Percentiles rank a stretch among this genome's conserved stretches.
phyloP scores from a whole-genome alignment of 805 yeast genomes.

The Blastobotrys attinorum region DNA sequence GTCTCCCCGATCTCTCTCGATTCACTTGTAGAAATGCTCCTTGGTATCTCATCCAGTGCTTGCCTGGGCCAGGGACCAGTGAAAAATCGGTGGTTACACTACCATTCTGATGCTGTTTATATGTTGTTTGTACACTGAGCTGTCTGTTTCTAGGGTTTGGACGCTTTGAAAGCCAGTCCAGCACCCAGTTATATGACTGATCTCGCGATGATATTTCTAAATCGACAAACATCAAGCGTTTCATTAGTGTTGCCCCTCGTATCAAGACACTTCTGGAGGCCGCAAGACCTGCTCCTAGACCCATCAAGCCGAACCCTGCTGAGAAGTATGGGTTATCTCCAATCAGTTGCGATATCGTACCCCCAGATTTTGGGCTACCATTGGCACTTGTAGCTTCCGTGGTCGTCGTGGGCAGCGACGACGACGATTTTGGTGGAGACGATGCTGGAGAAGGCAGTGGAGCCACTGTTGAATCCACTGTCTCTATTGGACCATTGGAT shows the following conservation, averaged over 20 bases:
- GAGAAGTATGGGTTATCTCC: constrained; percentile 89
- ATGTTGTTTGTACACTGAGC: constrained; percentile 81
- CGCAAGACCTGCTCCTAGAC: constrained; percentile 84
- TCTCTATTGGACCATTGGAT: too few relatives aligned
- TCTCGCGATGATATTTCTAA: constrained; percentile 90
- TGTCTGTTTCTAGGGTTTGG: constrained; percentile 73
- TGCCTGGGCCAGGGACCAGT: constrained; percentile 96
- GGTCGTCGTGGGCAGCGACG: too few relatives aligned
- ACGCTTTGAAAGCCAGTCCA: constrained; percentile 90
- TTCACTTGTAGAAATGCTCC: constrained; percentile 85
- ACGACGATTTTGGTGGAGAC: too few relatives aligned
- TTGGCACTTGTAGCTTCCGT: constrained; percentile 1
- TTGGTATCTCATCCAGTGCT: constrained; percentile 74
- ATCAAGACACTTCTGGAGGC: constrained; percentile 61
- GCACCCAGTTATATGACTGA: constrained; percentile 88
- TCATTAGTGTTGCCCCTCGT: constrained; percentile 56
- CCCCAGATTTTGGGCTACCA: neutral
- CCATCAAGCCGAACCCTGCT: constrained; percentile 97
- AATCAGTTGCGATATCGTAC: constrained; percentile 20
- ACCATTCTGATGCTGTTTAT: constrained; percentile 86
- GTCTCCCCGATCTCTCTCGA: constrained; percentile 82
- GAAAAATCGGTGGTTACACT: constrained; percentile 79
- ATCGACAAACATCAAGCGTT: constrained; percentile 82
- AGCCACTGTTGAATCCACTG: too few relatives aligned
- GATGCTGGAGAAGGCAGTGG: too few relatives aligned